Percentiles rank a stretch among this genome's conserved stretches.
These are phyloP conservation scores for Ruellia speciosa DNA, from an alignment of 305 asterid genomes.

Conservation along the genomic window DNA sequence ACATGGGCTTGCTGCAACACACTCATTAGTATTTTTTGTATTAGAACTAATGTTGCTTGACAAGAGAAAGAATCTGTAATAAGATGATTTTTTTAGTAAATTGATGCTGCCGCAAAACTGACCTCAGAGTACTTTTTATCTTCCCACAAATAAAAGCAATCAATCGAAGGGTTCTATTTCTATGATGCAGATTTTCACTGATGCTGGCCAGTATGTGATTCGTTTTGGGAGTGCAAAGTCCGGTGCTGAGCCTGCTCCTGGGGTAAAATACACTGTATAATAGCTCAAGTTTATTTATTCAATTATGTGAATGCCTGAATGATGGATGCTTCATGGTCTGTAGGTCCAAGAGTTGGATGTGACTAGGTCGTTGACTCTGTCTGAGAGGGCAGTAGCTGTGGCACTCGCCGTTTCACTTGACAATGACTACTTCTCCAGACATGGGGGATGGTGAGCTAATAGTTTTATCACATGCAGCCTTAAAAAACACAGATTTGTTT, in stretches of 20 bases:
- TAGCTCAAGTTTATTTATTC: constrained; percentile 4
- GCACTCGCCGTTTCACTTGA: constrained; percentile 90
- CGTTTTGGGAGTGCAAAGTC: constrained; percentile 69
- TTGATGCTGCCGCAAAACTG: constrained; percentile 10
- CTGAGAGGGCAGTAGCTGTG: constrained; percentile 86
- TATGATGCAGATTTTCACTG: constrained; percentile 63
- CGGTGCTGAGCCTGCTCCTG: constrained; percentile 41
- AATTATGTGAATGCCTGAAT: constrained; percentile 21
- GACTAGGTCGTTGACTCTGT: constrained; percentile 57
- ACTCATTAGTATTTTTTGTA: not conserved
- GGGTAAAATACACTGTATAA: constrained; percentile 37
- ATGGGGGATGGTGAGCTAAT: constrained; percentile 76
- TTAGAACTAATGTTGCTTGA: not conserved
- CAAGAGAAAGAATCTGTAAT: constrained; percentile 5
- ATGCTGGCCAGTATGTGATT: constrained; percentile 96
- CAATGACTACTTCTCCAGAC: constrained; percentile 89
- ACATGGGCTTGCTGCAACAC: constrained; percentile 1
- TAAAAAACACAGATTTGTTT: too few relatives aligned
- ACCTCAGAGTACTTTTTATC: constrained; percentile 1
- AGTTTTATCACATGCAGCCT: not conserved
- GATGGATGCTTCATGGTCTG: constrained; percentile 18
- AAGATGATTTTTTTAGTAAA: constrained; percentile 4
- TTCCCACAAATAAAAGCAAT: constrained; percentile 13
- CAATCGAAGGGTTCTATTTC: constrained; percentile 12
- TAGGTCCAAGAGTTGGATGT: constrained; percentile 73